Evolutionary conservation across 495 filamentous ascomycete species (phyloP), one percentile per base, ranked within the genome.

Genomic region (Penicillium riverlandense): DNA sequence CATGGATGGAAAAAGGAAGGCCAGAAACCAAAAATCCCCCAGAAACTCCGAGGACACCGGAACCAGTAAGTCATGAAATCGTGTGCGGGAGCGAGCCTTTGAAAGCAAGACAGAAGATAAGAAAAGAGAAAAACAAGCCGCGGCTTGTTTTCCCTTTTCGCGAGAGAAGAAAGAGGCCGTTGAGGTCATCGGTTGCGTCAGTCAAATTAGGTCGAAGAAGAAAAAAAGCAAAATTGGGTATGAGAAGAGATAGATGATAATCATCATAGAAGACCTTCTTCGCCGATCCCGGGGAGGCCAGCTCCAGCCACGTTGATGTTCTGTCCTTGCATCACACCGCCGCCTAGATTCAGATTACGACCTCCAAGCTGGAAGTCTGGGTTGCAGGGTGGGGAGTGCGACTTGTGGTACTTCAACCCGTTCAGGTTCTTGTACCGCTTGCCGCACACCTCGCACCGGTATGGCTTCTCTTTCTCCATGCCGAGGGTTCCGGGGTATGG

Each of bases 391-490:
- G 83, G 84, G 10, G 85, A 88, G 55, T 91, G 86, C 45, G 82
- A 82, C 60, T 89, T 89, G 71, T 91, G 86, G 55, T 95, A 95
- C 79, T 95, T 95, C 11, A 95, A 77, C 11, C 88, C 88, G 59
- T 99, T 99, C 39, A 99, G 65, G 59, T 99, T 99, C 81, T 99
- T 99, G 72, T 99, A 99, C 16, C 92, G 83, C 71, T 99, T 99
- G 50, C 92, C 90, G 58, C 92, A 99, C 11, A 87, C 80, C 39
- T 96, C 88, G 65, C 92, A 99, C 57, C 88, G 86, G 66, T 97
- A 96, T 6, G 92, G 92, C 66, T 99, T 99, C 69, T 96, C 90
- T 63, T 97, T 99, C 68, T 99, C 92, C 94, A 99, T 99, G 8
- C 94, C 94, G 9, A 94, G 71, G 8, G 95, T 96, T 41, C 94